Base-by-base conservation (phyloP, 257 asterid species). In the Solanum chiquidenum region DNA sequence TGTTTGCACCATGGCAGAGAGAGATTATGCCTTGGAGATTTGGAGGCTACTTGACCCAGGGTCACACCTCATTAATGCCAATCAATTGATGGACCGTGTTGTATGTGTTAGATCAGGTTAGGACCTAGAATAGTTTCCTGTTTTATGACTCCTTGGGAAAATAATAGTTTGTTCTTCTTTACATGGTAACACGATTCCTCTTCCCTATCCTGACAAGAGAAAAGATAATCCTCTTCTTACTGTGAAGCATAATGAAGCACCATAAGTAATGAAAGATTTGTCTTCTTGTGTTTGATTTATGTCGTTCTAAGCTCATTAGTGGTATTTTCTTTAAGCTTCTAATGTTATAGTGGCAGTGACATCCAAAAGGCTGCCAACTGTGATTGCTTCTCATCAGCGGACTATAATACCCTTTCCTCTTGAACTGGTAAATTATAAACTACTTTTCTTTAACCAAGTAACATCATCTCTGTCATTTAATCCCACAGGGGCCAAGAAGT, bases 41-140 rank as follows among this genome's bases (percentile, higher is more conserved):
- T 97, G 99, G 99, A 94, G 99, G 92, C 89, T 97, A 89, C 98
- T 97, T 82, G 99, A 97, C 90, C 99, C 99, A 14, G 99, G 94
- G 86, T 91, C 98, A 13, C 93, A 86, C 85, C 90, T 97, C 88
- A 97, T 97, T 87, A 92, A 90, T 86, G 88, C 93, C 69, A 92
- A 94, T 90, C 96, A 95, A 86, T 92, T 95, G 55, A 88, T 90
- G 91, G 95, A 96, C 87, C 99, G 99, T 89, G 94, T 97, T 89
- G 98, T 94, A 80, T 97, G 99, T 60, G 99, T 97, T 60, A 94
- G 94, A 94, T 90, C 98, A 92, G 99, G 99, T 94, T 74, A 85
- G 82, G 62, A 86, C 25, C 66, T 82, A 68, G 44, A 60, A 42
- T 66, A 82, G 27, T 7, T 64, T 60, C 60, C 77, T 84, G 27